Percentiles rank a stretch among this genome's conserved stretches.
phyloP scores from a whole-genome alignment of 768 basidiomycete genomes.

The Boletus subparvulus region DNA sequence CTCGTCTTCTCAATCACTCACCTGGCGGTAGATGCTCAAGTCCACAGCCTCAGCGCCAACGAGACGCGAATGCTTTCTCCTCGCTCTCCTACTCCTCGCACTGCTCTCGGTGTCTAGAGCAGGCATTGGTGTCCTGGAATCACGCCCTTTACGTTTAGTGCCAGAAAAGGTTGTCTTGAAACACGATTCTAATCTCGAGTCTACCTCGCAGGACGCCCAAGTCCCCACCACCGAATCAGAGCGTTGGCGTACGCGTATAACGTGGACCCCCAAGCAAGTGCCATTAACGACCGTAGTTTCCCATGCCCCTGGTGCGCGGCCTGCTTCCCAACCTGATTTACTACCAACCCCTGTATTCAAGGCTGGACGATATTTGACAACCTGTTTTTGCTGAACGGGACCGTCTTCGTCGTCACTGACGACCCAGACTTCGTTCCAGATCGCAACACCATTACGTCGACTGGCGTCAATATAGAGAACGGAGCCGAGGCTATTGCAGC shows the following conservation, averaged over 20 bases:
- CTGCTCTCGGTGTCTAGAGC: slow-evolving; percentile 45
- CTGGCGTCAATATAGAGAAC: slow-evolving; percentile 57
- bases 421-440: slow-evolving; percentile 66
- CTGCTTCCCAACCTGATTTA: not conserved
- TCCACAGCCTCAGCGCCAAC: slow-evolving; percentile 44
- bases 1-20: not conserved
- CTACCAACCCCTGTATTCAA: slow-evolving; percentile 26
- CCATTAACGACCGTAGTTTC: slow-evolving; percentile 67
- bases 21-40: slow-evolving; percentile 19
- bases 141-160: slow-evolving; percentile 4
- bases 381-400: slow-evolving; percentile 79
- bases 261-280: slow-evolving; percentile 40
- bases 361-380: slow-evolving; percentile 91
- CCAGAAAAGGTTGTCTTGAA: slow-evolving; percentile 7
- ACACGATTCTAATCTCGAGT: not conserved
- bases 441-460: slow-evolving; percentile 67
- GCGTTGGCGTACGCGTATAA: slow-evolving; percentile 35
- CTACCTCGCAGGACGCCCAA: slow-evolving; percentile 4
- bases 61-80: slow-evolving; percentile 52
- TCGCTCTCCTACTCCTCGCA: slow-evolving; percentile 47
- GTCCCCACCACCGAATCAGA: slow-evolving; percentile 19
- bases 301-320: slow-evolving; percentile 66
- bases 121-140: slow-evolving; percentile 6
- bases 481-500: slow-evolving; percentile 51
- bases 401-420: slow-evolving; percentile 79